These are phyloP conservation scores for Pichia sp. DNA, from an alignment of 1,139 yeast species.

Conservation along the genomic window DNA sequence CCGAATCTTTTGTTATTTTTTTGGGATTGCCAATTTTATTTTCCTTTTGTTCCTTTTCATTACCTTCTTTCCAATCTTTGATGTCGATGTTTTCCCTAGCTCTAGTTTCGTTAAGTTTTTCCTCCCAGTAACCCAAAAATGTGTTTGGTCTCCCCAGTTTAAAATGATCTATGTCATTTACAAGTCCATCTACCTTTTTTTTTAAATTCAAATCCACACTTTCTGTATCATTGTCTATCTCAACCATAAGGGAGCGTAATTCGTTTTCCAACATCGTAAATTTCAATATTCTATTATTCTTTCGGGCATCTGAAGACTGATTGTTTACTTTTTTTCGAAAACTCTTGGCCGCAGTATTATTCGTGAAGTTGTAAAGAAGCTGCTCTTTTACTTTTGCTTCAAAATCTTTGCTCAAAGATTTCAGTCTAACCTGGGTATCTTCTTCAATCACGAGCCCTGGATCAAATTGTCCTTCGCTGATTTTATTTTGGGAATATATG, in stretches of 20 bases:
- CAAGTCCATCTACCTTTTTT: slow-evolving; percentile 12
- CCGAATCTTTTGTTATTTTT: not conserved
- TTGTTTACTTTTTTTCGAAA: not conserved
- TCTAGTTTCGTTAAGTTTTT: not conserved
- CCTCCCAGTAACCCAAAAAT: slow-evolving; percentile 20
- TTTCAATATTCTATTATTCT: slow-evolving; percentile 14
- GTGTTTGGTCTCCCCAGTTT: slow-evolving; percentile 2
- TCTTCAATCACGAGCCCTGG: slow-evolving; percentile 9
- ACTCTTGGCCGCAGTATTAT: not conserved
- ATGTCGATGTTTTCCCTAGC: not conserved
- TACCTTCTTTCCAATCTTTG: not conserved
- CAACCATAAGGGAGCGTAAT: slow-evolving; percentile 18
- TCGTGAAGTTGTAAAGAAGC: not conserved
- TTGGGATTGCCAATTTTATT: too few relatives aligned
- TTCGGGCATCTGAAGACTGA: not conserved
- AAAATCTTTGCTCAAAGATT: slow-evolving; percentile 7
- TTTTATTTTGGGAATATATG: not conserved
- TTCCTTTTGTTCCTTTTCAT: too few relatives aligned
- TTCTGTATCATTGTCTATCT: slow-evolving; percentile 11
- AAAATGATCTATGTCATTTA: slow-evolving; percentile 11
- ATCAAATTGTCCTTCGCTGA: not conserved
- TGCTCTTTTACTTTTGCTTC: slow-evolving; percentile 11
- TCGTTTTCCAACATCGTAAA: slow-evolving; percentile 21
- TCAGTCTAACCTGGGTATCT: not conserved
- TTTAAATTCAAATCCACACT: slow-evolving; percentile 7